Conservation (phyloP, 2,329 filamentous ascomycete genomes). For the Thielaviopsis punctulata region DNA sequence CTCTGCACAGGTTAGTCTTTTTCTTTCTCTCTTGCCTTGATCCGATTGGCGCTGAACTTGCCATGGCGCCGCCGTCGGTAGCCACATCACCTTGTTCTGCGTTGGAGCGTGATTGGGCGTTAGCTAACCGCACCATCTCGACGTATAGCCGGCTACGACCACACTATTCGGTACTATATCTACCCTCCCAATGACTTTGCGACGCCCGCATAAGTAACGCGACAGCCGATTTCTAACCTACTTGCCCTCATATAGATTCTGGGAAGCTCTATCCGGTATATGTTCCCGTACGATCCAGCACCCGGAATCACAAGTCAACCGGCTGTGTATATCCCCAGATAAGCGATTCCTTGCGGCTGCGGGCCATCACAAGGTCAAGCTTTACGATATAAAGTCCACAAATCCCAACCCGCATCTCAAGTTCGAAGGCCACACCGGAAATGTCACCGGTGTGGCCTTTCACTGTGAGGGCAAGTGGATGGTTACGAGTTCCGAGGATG, state of each 20-base stretch:
- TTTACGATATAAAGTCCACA: slow-evolving; percentile 97
- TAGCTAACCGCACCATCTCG: neutral
- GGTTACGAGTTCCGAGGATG: slow-evolving; percentile 94
- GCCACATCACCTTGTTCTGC: neutral
- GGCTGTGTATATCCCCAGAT: slow-evolving; percentile 93
- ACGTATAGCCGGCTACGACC: slow-evolving; percentile 39
- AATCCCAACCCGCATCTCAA: slow-evolving; percentile 85
- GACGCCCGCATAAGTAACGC: neutral
- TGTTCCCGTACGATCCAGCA: slow-evolving; percentile 97
- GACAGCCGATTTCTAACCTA: neutral
- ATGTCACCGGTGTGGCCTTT: slow-evolving; percentile 91
- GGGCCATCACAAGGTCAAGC: slow-evolving; percentile 70
- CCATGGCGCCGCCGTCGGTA: neutral
- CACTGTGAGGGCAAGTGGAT: slow-evolving; percentile 99
- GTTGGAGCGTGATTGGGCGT: neutral
- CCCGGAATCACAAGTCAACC: slow-evolving; percentile 94
- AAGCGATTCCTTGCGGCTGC: slow-evolving; percentile 87
- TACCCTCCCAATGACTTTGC: neutral
- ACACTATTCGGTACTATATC: slow-evolving; percentile 39
- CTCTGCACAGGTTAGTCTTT: slow-evolving; percentile 37
- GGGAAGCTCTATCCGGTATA: slow-evolving; percentile 94
- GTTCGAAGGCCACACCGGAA: slow-evolving; percentile 90
- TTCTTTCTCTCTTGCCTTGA: slow-evolving; percentile 1
- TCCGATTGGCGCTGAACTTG: neutral
- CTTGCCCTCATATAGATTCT: slow-evolving; percentile 47